These are phyloP conservation scores for Neurospora sp. DNA, from an alignment of 2,329 filamentous ascomycete species.

Conservation along the genomic window DNA sequence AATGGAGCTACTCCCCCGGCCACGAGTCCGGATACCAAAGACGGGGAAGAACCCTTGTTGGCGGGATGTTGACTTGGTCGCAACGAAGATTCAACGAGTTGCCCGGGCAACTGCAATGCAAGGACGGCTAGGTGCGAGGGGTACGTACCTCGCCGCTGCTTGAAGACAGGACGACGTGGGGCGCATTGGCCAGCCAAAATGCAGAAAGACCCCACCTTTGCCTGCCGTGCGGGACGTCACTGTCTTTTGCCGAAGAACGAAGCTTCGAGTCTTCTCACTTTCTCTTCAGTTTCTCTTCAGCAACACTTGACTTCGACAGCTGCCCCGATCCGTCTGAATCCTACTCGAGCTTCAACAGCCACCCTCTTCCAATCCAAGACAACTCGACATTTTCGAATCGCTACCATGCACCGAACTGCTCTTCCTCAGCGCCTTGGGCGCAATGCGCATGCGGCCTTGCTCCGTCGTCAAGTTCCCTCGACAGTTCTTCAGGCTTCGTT, in stretches of 20 bases:
- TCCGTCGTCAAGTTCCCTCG: background rate
- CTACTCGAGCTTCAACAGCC: background rate
- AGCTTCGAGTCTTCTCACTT: background rate
- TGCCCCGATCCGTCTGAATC: background rate
- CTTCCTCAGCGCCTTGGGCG: background rate
- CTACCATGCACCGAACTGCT: constrained; percentile 1
- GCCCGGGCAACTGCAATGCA: constrained; percentile 13
- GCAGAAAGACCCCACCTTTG: background rate
- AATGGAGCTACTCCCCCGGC: background rate
- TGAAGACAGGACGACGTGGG: background rate
- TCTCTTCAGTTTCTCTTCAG: background rate
- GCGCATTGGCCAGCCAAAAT: background rate
- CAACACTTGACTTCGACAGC: background rate
- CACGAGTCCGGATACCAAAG: background rate
- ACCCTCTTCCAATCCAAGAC: background rate
- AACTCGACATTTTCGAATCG: background rate
- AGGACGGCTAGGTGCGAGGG: background rate
- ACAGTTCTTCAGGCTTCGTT: background rate
- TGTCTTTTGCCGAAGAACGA: background rate
- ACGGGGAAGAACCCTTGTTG: background rate
- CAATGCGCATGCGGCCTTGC: background rate
- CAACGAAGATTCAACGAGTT: constrained; percentile 12
- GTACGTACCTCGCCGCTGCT: background rate
- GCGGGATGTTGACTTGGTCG: constrained; percentile 6
- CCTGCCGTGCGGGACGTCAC: background rate